Conservation (phyloP, 2,329 filamentous ascomycete species). For the Alternaria ventricosa region DNA sequence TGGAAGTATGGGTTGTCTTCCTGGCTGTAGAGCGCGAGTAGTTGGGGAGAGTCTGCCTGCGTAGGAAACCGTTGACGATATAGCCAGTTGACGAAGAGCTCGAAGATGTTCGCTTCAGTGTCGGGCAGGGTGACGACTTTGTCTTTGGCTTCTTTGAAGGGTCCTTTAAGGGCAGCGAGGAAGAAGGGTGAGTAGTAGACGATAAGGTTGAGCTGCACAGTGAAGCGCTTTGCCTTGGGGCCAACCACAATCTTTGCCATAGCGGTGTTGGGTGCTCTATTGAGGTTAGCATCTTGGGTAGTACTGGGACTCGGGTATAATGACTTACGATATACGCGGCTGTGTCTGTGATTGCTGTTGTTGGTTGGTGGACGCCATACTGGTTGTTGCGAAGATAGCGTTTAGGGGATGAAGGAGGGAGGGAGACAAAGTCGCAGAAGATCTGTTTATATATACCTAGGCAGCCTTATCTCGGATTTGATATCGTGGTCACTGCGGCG, state of each 20-base stretch:
- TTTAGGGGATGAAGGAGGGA: neutral
- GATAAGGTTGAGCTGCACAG: neutral
- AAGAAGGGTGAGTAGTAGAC: neutral
- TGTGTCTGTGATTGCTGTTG: neutral
- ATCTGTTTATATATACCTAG: neutral
- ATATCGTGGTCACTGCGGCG: neutral
- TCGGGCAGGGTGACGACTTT: neutral
- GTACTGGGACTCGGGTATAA: neutral
- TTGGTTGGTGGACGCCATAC: neutral
- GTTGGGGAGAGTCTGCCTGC: neutral
- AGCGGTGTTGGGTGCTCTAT: neutral
- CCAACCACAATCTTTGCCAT: neutral
- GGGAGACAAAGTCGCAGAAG: neutral
- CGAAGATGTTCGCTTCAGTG: neutral
- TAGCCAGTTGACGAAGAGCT: neutral
- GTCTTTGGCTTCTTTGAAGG: neutral
- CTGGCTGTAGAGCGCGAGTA: neutral
- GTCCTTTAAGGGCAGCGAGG: neutral
- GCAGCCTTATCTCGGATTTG: neutral
- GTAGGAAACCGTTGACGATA: neutral
- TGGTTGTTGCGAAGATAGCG: too few species aligned
- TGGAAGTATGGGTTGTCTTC: neutral
- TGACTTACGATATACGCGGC: neutral
- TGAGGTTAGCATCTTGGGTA: neutral
- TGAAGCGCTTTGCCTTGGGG: neutral